phyloP scores from a whole-genome alignment of 2,329 filamentous ascomycete species.

The Cercospora nicotianae region DNA sequence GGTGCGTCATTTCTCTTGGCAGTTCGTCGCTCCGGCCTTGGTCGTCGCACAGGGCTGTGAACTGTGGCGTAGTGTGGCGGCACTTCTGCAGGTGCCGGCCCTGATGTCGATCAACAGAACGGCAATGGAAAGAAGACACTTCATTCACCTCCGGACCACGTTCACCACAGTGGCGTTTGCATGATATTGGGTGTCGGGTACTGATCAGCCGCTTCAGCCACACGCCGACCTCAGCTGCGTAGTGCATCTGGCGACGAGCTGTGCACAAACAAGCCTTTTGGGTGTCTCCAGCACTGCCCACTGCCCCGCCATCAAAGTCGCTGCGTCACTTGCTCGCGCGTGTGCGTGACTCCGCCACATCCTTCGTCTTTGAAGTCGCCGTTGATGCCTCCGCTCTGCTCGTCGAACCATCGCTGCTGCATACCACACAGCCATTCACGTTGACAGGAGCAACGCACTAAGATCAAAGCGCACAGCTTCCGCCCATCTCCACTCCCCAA shows the following conservation, averaged over 20 bases:
- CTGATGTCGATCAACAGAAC: not conserved
- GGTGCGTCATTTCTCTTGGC: not conserved
- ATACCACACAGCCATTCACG: not conserved
- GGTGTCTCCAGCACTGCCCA: slow-evolving; percentile 6
- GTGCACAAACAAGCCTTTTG: slow-evolving; percentile 5
- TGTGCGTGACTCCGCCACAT: slow-evolving; percentile 9
- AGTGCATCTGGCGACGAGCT: not conserved
- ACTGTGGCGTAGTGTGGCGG: not conserved
- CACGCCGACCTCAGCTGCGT: not conserved
- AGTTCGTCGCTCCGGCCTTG: not conserved
- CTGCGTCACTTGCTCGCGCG: slow-evolving; percentile 1
- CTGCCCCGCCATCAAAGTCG: not conserved
- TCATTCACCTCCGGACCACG: not conserved
- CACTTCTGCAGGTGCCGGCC: not conserved
- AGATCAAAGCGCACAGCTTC: not conserved
- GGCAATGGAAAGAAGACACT: not conserved
- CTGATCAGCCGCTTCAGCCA: slow-evolving; percentile 3
- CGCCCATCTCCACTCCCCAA: slow-evolving; percentile 1
- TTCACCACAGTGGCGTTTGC: not conserved
- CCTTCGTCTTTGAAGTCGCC: not conserved
- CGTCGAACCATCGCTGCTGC: not conserved
- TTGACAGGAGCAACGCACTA: not conserved
- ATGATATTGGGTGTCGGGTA: not conserved
- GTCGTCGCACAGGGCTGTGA: not conserved
- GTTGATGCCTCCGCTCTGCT: not conserved